phyloP scores from a whole-genome alignment of 2,329 filamentous ascomycete species.

The Beauveria australis region DNA sequence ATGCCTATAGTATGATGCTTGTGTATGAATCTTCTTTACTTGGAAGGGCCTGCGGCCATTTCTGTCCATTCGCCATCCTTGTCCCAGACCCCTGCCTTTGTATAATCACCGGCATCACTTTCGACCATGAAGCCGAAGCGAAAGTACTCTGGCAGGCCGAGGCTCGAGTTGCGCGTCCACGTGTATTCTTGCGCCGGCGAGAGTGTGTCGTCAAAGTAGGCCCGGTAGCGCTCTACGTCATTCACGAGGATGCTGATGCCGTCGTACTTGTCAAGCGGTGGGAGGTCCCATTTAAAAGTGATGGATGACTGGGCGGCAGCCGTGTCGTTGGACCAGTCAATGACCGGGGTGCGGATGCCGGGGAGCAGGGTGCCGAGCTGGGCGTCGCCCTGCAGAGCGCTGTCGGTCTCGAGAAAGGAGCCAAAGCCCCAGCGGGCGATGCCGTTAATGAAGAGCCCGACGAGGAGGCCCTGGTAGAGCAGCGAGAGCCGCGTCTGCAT shows the following conservation, averaged over 20 bases:
- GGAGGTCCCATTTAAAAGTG: conserved; percentile 46
- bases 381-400: conserved; percentile 60
- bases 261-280: conserved; percentile 48
- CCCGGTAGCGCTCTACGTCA: conserved; percentile 73
- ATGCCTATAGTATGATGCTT: not conserved
- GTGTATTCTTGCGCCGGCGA: conserved; percentile 39
- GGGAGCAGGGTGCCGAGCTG: conserved; percentile 56
- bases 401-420: conserved; percentile 74
- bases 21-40: conserved; percentile 12
- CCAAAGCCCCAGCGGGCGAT: conserved; percentile 93
- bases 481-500: conserved; percentile 81
- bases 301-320: conserved; percentile 49
- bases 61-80: conserved; percentile 54
- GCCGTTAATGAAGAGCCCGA: conserved; percentile 91
- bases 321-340: conserved; percentile 30
- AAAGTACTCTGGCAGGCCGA: conserved; percentile 60
- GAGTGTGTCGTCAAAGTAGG: conserved; percentile 54
- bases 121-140: conserved; percentile 68
- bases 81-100: conserved; percentile 65
- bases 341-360: conserved; percentile 37
- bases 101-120: conserved; percentile 59
- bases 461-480: conserved; percentile 79
- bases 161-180: conserved; percentile 45
- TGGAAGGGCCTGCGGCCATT: conserved; percentile 56
- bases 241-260: conserved; percentile 77